Conservation (phyloP, 2,329 filamentous ascomycete genomes). For the Colletotrichum simmondsii region DNA sequence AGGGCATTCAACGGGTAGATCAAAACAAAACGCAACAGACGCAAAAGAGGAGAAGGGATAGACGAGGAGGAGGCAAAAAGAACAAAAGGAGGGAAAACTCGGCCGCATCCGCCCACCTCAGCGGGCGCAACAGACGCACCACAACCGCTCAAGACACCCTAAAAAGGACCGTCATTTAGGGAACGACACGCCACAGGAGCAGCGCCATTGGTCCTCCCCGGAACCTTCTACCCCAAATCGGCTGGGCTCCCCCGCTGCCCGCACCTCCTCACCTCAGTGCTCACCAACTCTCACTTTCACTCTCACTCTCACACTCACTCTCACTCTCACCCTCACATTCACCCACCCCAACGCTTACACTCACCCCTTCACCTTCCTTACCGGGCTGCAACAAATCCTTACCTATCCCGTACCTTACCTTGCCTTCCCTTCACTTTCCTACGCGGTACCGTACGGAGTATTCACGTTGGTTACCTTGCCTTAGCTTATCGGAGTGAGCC, state of each 20-base stretch:
- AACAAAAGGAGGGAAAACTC: not conserved
- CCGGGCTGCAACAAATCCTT: not conserved
- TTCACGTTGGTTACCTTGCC: no score
- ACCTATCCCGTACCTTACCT: no score
- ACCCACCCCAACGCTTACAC: no score
- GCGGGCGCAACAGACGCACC: slow-evolving; percentile 33
- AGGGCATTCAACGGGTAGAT: not conserved
- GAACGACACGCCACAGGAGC: slow-evolving; percentile 6
- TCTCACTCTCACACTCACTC: not conserved
- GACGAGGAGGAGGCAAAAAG: not conserved
- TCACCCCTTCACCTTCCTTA: no score
- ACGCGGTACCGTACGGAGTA: not conserved
- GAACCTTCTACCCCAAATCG: not conserved
- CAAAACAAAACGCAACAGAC: not conserved
- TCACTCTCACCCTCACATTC: no score
- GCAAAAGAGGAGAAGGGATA: not conserved
- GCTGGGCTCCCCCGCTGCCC: not conserved
- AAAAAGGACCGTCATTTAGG: slow-evolving; percentile 6
- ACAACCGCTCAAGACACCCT: slow-evolving; percentile 20
- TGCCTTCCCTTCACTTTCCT: no score
- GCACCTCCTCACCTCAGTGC: not conserved
- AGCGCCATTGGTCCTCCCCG: not conserved
- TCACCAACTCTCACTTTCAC: not conserved
- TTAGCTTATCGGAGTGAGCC: not conserved
- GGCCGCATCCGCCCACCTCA: slow-evolving; percentile 22